Percentiles rank a stretch among this genome's conserved stretches.
These are phyloP conservation scores for Tolypocladium paradoxum DNA, from an alignment of 2,329 filamentous ascomycete species.

Conservation along the genomic window DNA sequence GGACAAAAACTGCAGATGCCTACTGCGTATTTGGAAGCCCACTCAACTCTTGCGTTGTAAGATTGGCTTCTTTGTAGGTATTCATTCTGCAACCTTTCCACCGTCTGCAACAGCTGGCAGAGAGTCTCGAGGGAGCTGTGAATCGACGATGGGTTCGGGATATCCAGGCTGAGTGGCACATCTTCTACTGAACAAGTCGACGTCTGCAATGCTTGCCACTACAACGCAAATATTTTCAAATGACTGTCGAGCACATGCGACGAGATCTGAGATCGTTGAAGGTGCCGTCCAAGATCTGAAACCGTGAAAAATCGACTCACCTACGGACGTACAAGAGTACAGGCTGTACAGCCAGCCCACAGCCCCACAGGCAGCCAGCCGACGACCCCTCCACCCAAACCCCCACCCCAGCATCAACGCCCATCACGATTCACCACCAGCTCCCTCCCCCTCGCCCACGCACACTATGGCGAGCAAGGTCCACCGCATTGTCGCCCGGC, in stretches of 20 bases:
- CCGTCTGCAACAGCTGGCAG: not conserved
- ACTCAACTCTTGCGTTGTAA: not conserved
- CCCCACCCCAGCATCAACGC: not conserved
- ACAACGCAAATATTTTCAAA: too few relatives aligned
- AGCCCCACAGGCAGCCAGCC: not conserved
- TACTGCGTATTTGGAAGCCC: too few relatives aligned
- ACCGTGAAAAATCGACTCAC: not conserved
- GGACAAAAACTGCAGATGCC: too few relatives aligned
- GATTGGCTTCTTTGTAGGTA: not conserved
- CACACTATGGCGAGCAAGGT: constrained; percentile 28
- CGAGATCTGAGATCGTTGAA: not conserved
- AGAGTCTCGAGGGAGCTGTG: not conserved
- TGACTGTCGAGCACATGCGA: not conserved
- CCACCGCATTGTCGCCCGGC: constrained; percentile 44
- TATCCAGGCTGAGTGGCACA: not conserved
- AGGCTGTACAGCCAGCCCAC: not conserved
- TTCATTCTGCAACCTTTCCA: too few relatives aligned
- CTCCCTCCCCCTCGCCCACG: not conserved
- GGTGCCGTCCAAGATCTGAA: not conserved
- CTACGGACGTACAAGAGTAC: too few relatives aligned
- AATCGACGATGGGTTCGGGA: too few relatives aligned
- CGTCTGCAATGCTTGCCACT: not conserved
- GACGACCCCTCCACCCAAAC: not conserved
- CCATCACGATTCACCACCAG: not conserved
- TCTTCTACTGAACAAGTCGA: not conserved